Evolutionary conservation across 164 flowering plant genomes (phyloP).

Genomic region (Liriodendron chinense): DNA sequence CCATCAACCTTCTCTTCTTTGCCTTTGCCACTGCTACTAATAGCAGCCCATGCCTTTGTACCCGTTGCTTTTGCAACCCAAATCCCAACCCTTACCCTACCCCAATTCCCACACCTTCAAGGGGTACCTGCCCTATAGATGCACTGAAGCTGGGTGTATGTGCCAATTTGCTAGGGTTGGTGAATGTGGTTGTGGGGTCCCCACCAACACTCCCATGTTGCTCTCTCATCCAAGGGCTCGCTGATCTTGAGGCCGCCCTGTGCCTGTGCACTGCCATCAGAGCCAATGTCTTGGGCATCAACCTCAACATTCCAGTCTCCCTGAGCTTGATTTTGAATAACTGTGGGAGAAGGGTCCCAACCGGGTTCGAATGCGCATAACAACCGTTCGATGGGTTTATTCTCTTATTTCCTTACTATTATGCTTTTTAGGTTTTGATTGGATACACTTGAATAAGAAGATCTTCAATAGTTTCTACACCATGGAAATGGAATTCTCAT

Average conservation of each 20-base stretch:
- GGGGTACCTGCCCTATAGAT: constrained; percentile 48
- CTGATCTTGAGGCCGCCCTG: constrained; percentile 59
- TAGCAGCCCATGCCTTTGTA: constrained; percentile 27
- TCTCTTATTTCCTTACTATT: not conserved
- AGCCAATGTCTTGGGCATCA: constrained; percentile 53
- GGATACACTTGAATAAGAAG: not conserved
- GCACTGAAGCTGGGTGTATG: constrained; percentile 63
- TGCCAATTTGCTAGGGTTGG: constrained; percentile 41
- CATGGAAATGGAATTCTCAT: not conserved
- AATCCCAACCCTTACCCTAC: constrained; percentile 10
- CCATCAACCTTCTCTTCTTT: constrained; percentile 61
- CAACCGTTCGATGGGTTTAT: constrained; percentile 2
- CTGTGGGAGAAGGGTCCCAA: constrained; percentile 44
- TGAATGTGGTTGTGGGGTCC: constrained; percentile 37
- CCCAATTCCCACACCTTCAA: constrained; percentile 11
- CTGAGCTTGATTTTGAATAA: constrained; percentile 61
- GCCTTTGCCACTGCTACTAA: constrained; percentile 41
- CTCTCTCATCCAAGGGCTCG: constrained; percentile 54
- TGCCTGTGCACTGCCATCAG: constrained; percentile 72
- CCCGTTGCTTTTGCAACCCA: constrained; percentile 14
- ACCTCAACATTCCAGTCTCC: constrained; percentile 46
- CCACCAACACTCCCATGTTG: constrained; percentile 59
- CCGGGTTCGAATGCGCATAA: constrained; percentile 46
- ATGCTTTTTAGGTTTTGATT: not conserved
- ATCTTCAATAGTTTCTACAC: not conserved